Percentiles rank a stretch among this genome's conserved stretches.
Conservation (phyloP, 139 green algal genomes). For the Auxenochlorella pyrenoidosa region DNA sequence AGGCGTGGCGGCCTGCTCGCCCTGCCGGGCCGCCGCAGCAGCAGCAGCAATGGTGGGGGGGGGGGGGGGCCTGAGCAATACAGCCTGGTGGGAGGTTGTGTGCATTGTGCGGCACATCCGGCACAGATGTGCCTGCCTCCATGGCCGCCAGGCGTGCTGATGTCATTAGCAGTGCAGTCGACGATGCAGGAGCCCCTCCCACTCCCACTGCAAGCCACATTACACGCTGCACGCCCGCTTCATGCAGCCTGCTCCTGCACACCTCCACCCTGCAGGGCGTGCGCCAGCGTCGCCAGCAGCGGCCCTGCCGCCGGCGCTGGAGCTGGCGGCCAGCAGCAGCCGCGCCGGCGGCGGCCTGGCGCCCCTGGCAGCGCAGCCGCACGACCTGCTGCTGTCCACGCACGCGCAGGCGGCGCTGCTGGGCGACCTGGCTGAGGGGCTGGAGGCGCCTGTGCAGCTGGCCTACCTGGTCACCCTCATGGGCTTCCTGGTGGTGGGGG, state of each 20-base stretch:
- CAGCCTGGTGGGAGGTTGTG: too few relatives aligned
- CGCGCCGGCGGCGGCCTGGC: constrained; percentile 7
- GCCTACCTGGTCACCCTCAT: constrained; percentile 92
- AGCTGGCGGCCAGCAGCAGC: not conserved
- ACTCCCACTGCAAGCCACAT: too few relatives aligned
- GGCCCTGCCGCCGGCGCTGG: not conserved
- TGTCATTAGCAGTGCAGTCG: too few relatives aligned
- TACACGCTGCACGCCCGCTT: too few relatives aligned
- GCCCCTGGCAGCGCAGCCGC: not conserved
- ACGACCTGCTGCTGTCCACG: not conserved
- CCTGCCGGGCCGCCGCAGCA: not conserved
- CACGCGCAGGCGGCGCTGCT: constrained; percentile 12
- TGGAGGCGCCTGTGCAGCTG: constrained; percentile 91
- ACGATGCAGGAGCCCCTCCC: too few relatives aligned
- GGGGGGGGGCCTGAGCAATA: not conserved
- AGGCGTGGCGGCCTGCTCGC: not conserved
- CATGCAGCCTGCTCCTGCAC: not conserved
- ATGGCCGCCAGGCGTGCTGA: too few relatives aligned
- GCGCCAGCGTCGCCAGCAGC: not conserved
- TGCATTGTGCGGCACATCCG: too few relatives aligned
- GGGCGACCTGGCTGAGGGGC: constrained; percentile 72
- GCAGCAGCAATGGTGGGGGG: not conserved
- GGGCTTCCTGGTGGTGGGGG: constrained; percentile 86
- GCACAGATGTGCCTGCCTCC: too few relatives aligned
- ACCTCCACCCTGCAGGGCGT: not conserved